These are phyloP conservation scores for Chamaecyparis obtusa DNA, from an alignment of 75 land plant species.

Conservation along the genomic window DNA sequence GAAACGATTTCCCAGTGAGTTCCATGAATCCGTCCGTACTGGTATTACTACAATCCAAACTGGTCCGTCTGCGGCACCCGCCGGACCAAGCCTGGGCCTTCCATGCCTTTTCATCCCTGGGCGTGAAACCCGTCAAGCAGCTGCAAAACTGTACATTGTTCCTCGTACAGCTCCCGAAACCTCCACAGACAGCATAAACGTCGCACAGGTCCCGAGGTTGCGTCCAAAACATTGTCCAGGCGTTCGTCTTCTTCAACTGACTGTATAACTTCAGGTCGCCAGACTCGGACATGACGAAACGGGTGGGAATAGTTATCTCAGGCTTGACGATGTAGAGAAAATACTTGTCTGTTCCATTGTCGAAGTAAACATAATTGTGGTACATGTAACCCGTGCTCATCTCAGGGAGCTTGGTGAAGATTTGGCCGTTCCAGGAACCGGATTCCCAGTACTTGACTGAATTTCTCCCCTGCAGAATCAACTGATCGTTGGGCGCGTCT, in stretches of 20 bases:
- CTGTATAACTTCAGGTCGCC: slow-evolving; percentile 6
- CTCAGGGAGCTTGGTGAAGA: slow-evolving; percentile 4
- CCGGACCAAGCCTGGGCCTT: slow-evolving; percentile 17
- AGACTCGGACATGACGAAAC: slow-evolving; percentile 7
- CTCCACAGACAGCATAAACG: slow-evolving; percentile 29
- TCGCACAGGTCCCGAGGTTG: slow-evolving; percentile 36
- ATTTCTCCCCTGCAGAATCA: background rate
- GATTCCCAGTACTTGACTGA: slow-evolving; percentile 11
- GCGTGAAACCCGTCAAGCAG: slow-evolving; percentile 43
- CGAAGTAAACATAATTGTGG: background rate
- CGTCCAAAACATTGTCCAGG: slow-evolving; percentile 5
- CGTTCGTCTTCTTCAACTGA: background rate
- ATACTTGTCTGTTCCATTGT: background rate
- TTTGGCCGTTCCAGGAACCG: slow-evolving; percentile 18
- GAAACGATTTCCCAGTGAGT: background rate
- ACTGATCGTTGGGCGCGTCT: background rate
- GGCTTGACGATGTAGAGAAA: slow-evolving; percentile 11
- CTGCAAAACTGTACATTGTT: slow-evolving; percentile 26
- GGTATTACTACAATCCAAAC: slow-evolving; percentile 18
- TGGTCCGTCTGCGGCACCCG: slow-evolving; percentile 38
- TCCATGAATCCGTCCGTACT: slow-evolving; percentile 21
- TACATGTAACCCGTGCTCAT: slow-evolving; percentile 10
- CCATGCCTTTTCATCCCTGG: slow-evolving; percentile 26
- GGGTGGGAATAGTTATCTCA: background rate
- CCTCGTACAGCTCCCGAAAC: slow-evolving; percentile 24